A percentile compares a stretch with the other conserved stretches of the same genome.
Conservation (phyloP, 129 eudicot genomes). For the Artemisia tridentata region DNA sequence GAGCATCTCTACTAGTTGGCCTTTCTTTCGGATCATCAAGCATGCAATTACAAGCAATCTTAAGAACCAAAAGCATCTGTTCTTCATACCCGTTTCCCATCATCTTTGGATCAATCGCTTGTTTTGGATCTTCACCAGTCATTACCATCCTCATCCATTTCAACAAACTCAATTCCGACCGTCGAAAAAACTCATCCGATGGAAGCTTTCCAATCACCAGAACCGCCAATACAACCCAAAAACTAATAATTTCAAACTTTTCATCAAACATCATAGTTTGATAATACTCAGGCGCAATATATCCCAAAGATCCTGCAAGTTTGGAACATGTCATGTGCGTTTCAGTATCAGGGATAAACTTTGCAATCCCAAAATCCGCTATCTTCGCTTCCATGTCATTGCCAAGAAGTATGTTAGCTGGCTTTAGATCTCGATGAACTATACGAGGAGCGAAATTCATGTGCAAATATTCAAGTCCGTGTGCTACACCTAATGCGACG, state of each 20-base stretch:
- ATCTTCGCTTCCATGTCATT: no score
- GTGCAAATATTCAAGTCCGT: not conserved
- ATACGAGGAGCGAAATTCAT: not conserved
- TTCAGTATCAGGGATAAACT: no score
- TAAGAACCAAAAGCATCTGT: slow-evolving; percentile 71
- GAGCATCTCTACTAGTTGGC: slow-evolving; percentile 62
- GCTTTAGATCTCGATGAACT: not conserved
- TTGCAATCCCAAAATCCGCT: no score
- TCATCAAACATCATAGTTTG: not conserved
- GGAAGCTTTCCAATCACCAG: not conserved
- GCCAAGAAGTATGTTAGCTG: no score
- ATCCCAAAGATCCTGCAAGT: not conserved
- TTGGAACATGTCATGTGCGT: no score
- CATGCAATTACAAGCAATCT: slow-evolving; percentile 75
- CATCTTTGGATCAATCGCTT: no score
- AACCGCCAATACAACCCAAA: not conserved
- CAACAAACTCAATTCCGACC: no score
- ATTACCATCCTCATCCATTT: no score
- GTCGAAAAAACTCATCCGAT: not conserved
- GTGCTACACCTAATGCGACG: no score
- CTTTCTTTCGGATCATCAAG: slow-evolving; percentile 65
- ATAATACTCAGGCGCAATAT: not conserved
- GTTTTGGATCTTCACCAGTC: no score
- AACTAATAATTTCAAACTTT: not conserved
- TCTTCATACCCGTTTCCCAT: slow-evolving; percentile 72